Base-by-base conservation (phyloP, 225 moss, liverwort and hornwort species). In the Polytrichum commune region DNA sequence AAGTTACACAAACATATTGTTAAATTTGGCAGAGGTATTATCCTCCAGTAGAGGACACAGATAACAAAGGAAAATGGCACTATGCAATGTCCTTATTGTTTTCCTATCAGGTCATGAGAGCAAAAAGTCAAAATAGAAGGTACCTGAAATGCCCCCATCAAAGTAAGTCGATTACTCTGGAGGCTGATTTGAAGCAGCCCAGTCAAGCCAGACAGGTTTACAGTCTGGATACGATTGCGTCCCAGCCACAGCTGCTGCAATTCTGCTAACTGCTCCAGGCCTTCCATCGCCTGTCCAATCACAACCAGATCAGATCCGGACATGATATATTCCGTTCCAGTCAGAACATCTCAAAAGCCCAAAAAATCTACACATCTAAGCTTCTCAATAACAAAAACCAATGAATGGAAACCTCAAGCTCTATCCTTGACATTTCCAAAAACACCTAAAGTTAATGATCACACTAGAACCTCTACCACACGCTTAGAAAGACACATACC, bases 191-290 rank as follows among this genome's bases (percentile, higher is more conserved):
- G 90, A 4, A 85, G 84, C 75, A 98, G 82, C 77, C 78, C 73
- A 71, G 88, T 88, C 71, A 98, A 90, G 66, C 98, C 95, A 64
- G 84, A 77, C 83, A 98, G 57, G 73, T 93, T 78, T 18, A 90
- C 91, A 69, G 55, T 73, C 78, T 85, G 88, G 54, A 98, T 84
- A 63, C 93, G 93, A 73, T 98, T 98, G 54, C 88, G 91, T 68
- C 95, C 98, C 74, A 98, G 73, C 98, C 98, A 95, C 61, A 98
- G 76, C 75, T 98, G 89, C 71, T 87, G 87, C 87, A 98, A 73
- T 55, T 80, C 66, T 33, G 77, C 83, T 33, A 95, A 80, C 70
- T 79, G 87, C 57, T 88, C 78, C 30, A 98, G 82, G 23, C 95
- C 98, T 80, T 86, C 89, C 88, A 98, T 91, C 73, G 86, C 82